Conservation (phyloP, 1,284 basidiomycete species). For the Pascua sp. region DNA sequence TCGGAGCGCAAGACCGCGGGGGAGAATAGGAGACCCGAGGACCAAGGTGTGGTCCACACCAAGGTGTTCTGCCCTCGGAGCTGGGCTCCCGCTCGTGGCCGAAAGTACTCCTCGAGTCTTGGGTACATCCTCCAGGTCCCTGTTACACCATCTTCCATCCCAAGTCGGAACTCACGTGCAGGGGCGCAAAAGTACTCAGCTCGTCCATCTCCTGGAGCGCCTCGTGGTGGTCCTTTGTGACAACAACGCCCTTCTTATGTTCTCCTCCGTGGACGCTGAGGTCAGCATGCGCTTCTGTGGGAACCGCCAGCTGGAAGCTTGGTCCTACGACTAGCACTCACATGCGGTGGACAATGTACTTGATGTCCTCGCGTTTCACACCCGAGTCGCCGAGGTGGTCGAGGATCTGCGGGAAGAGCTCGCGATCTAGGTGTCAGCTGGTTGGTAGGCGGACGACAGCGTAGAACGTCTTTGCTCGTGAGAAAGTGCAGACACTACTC, state of each 20-base stretch:
- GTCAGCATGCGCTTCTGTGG: neutral
- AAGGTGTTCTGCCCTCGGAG: no score
- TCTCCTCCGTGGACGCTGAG: slow-evolving; percentile 76
- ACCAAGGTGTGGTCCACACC: no score
- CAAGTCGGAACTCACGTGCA: slow-evolving; percentile 55
- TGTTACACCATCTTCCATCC: neutral
- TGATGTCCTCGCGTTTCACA: slow-evolving; percentile 40
- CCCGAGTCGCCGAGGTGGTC: slow-evolving; percentile 34
- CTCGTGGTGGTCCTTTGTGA: slow-evolving; percentile 56
- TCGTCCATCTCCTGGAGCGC: slow-evolving; percentile 66
- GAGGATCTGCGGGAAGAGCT: slow-evolving; percentile 41
- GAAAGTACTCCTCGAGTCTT: no score
- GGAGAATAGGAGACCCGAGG: no score
- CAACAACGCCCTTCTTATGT: slow-evolving; percentile 63
- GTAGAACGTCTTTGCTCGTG: neutral
- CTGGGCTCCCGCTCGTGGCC: no score
- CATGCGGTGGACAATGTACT: slow-evolving; percentile 49
- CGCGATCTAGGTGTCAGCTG: slow-evolving; percentile 31
- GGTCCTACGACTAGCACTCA: no score
- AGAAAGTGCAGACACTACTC: slow-evolving; percentile 10
- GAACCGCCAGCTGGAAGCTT: no score
- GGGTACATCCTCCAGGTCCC: no score
- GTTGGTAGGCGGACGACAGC: no score
- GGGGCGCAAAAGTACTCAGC: slow-evolving; percentile 72
- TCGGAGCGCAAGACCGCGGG: no score